Evolutionary conservation across 169 alveolate species (phyloP).

Genomic region (Neospora caninum): DNA sequence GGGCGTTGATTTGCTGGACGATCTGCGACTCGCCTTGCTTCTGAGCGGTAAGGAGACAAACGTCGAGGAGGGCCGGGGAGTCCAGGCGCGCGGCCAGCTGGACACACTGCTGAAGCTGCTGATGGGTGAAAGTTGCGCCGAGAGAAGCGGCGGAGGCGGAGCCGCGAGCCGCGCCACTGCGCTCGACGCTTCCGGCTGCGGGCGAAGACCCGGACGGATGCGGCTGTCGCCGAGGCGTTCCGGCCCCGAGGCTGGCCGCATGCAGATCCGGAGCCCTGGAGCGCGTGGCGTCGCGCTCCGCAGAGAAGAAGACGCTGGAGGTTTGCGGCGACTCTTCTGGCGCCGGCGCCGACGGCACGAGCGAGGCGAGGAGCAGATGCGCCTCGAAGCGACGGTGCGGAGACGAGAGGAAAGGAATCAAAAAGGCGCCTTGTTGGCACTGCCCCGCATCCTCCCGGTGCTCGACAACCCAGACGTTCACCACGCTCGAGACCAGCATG

Average conservation of each 20-base stretch:
- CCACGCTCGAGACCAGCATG: slow-evolving; percentile 11
- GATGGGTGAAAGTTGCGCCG: neutral
- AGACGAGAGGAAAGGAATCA: slow-evolving; percentile 18
- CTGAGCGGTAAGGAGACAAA: neutral
- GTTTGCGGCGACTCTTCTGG: neutral
- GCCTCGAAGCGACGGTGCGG: slow-evolving; percentile 28
- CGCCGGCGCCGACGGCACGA: neutral
- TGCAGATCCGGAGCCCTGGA: neutral
- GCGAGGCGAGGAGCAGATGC: slow-evolving; percentile 26
- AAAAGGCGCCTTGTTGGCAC: neutral
- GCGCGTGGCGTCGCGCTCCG: neutral
- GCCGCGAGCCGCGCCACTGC: neutral
- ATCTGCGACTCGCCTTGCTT: neutral
- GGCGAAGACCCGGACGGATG: neutral
- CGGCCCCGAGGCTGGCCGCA: neutral
- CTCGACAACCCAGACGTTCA: slow-evolving; percentile 22
- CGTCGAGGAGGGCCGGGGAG: neutral
- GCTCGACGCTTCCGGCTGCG: neutral
- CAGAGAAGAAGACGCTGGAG: neutral
- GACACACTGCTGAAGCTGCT: slow-evolving; percentile 21
- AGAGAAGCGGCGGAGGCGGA: neutral
- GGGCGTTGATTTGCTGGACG: neutral
- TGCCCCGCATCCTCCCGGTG: neutral
- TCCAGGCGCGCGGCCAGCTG: slow-evolving; percentile 30
- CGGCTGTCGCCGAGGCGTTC: neutral